Evolutionary conservation across 768 basidiomycete genomes (phyloP).

Genomic region (Lyophyllum shimeji): DNA sequence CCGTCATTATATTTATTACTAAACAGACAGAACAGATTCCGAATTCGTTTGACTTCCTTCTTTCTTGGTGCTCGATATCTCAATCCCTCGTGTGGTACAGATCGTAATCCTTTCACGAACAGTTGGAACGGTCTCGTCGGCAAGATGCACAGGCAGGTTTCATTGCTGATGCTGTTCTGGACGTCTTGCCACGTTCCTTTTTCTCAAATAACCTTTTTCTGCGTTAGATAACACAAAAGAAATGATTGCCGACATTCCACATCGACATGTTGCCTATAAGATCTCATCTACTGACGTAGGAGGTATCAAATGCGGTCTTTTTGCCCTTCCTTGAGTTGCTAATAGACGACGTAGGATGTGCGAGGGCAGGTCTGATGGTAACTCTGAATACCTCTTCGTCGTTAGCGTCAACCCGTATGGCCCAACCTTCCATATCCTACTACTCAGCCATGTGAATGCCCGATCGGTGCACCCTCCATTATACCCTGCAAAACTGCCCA

Average conservation of each 20-base stretch:
- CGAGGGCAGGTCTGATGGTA: not conserved
- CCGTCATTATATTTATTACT: constrained; percentile 23
- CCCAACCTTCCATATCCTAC: not conserved
- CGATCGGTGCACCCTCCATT: not conserved
- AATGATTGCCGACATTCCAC: constrained; percentile 26
- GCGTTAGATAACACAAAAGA: constrained; percentile 34
- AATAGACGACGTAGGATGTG: constrained; percentile 13
- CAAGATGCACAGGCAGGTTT: constrained; percentile 40
- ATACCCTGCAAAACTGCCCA: no score
- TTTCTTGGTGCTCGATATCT: constrained; percentile 26
- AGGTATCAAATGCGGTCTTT: constrained; percentile 26
- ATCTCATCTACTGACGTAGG: constrained; percentile 6
- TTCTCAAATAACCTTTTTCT: constrained; percentile 33
- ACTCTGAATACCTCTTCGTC: not conserved
- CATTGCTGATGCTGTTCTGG: constrained; percentile 29
- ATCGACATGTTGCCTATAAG: constrained; percentile 16
- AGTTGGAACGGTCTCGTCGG: constrained; percentile 17
- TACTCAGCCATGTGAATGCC: not conserved
- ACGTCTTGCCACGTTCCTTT: constrained; percentile 24
- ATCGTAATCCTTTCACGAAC: constrained; percentile 21
- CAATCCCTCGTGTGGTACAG: constrained; percentile 29
- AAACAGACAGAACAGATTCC: constrained; percentile 29
- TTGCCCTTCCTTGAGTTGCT: constrained; percentile 9
- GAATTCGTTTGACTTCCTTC: constrained; percentile 33
- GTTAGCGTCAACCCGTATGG: not conserved